Evolutionary conservation across 106 monocot genomes (phyloP).

Genomic region (Dendrobium nobile): DNA sequence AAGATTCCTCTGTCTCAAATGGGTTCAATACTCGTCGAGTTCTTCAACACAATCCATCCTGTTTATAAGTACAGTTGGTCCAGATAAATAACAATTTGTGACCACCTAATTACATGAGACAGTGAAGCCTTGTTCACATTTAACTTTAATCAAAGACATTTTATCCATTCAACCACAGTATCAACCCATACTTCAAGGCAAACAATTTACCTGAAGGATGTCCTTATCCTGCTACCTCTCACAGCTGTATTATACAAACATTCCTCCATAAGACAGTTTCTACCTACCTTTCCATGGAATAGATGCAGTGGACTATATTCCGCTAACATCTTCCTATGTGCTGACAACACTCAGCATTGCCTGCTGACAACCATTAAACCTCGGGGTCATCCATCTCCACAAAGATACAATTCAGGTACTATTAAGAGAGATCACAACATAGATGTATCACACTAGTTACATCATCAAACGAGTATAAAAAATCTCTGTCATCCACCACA

Average conservation of each 20-base stretch:
- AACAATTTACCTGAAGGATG: neutral
- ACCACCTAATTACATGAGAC: too few relatives aligned
- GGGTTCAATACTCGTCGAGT: too few relatives aligned
- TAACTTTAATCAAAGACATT: neutral
- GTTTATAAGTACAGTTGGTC: too few relatives aligned
- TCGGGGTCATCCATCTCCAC: neutral
- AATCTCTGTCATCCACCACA: neutral
- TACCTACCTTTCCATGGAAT: neutral
- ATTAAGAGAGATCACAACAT: neutral
- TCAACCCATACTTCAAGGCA: neutral
- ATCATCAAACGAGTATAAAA: neutral
- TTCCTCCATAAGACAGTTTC: neutral
- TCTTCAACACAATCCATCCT: too few relatives aligned
- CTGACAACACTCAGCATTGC: neutral
- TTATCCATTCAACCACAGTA: neutral
- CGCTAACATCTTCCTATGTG: constrained; percentile 2
- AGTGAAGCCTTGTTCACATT: neutral
- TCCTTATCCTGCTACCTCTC: neutral
- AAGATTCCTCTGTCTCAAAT: too few relatives aligned
- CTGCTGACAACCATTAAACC: neutral
- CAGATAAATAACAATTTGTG: too few relatives aligned
- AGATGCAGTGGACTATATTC: neutral
- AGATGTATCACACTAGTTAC: neutral
- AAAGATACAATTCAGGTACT: neutral
- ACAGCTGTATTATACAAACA: neutral